A percentile compares a stretch with the other conserved stretches of the same genome.
phyloP scores from a whole-genome alignment of 2,329 filamentous ascomycete genomes.

The Hymenotorrendiella dingleyae region DNA sequence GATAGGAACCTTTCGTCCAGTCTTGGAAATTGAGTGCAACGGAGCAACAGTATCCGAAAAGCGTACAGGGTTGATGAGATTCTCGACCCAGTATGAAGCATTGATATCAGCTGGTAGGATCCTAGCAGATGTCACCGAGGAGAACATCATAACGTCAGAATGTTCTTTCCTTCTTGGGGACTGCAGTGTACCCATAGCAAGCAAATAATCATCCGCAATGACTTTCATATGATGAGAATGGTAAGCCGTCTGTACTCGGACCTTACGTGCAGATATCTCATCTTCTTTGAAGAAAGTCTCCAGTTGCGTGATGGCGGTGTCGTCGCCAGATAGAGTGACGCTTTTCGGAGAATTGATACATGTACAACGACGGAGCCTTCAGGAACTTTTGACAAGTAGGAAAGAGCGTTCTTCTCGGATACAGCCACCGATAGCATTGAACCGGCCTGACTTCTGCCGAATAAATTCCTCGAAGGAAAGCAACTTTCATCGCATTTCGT shows the following conservation, averaged over 20 bases:
- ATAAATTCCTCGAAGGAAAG: no score
- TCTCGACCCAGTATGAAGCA: slow-evolving; percentile 38
- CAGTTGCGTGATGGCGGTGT: neutral
- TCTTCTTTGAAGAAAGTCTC: neutral
- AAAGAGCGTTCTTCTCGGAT: no score
- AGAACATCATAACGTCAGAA: neutral
- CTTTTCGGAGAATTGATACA: neutral
- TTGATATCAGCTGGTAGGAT: neutral
- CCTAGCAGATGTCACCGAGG: neutral
- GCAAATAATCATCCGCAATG: slow-evolving; percentile 19
- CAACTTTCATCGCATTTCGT: no score
- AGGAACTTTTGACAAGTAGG: no score
- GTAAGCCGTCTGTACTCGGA: slow-evolving; percentile 20
- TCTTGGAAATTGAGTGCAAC: neutral
- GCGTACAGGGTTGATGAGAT: slow-evolving; percentile 38
- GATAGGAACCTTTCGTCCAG: no score
- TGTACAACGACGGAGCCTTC: no score
- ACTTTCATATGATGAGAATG: slow-evolving; percentile 28
- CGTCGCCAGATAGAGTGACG: neutral
- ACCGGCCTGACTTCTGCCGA: no score
- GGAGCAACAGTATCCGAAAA: slow-evolving; percentile 24
- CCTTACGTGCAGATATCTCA: slow-evolving; percentile 11
- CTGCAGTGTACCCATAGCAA: neutral
- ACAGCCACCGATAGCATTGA: no score
- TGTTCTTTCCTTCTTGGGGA: neutral